Base-by-base conservation (phyloP, 495 filamentous ascomycete species). In the Endocarpon pusillum region DNA sequence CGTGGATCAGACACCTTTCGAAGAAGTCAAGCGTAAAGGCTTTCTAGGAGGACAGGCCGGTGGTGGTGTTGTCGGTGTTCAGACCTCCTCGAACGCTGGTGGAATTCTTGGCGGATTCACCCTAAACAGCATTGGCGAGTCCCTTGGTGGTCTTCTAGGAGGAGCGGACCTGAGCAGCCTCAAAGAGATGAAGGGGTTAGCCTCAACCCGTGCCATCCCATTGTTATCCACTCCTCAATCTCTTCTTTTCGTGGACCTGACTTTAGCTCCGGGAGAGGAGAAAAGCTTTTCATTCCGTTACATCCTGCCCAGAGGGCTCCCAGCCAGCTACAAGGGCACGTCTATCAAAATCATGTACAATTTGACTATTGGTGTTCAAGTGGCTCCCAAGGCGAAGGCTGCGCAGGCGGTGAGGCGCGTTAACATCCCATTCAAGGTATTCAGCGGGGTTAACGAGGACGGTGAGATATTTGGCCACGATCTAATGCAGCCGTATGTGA, bases 181-280 rank as follows among this genome's bases (percentile, higher is more conserved):
- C 39, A 83, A 83, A 54, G 82, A 94, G 46, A 93, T 94, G 81
- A 80, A 83, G 42, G 80, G 77, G 1, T 75, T 78, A 36, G 75
- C 77, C 28, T 73, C 62, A 42, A 77, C 84, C 11, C 80, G 78
- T 49, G 77, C 78, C 14, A 75, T 97, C 24, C 89, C 89, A 2
- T 62, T 97, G 24, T 54, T 97, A 14, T 91, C 85, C 16, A 94
- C 89, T 5, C 83, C 87, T n/a, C 89, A 96, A 53, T 93, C 84
- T 4, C 83, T 97, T 40, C 63, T 97, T 11, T 97, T 97, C 46
- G 87, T 97, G 23, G 85, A 97, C 48, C 64, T 96, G 21, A 71
- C 76, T 45, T 63, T 97, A 12, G 75, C 66, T 11, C 86, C 91
- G 0, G 89, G 89, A 2, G 85, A 97, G 51, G 92, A 82, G 51